Percentiles rank a stretch among this genome's conserved stretches.
Conservation (phyloP, 1,139 yeast species). For the Kurtzmaniella quercitrusa region DNA sequence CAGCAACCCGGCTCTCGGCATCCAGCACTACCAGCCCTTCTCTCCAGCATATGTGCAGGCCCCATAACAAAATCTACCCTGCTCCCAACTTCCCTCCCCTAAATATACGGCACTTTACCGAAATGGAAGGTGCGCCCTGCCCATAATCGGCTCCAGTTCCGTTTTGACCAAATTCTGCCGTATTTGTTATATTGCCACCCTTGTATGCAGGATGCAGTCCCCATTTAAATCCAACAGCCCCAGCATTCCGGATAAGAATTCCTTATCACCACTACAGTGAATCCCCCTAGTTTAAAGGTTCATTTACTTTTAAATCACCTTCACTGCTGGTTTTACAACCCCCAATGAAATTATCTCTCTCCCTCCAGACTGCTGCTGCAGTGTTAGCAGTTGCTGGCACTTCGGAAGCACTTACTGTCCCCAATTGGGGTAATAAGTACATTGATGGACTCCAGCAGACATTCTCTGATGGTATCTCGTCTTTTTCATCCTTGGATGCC, state of each 20-base stretch:
- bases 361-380: constrained; percentile 19
- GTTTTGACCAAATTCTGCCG: neutral
- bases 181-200: constrained; percentile 6
- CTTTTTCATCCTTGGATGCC: constrained; percentile 12
- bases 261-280: neutral
- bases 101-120: neutral
- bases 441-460: constrained; percentile 24
- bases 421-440: constrained; percentile 19
- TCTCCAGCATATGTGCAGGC: too few species aligned
- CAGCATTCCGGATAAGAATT: neutral
- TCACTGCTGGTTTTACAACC: constrained; percentile 2
- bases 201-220: constrained; percentile 9
- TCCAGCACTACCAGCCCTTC: too few species aligned
- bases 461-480: neutral
- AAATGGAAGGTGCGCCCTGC: neutral
- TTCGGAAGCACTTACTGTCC: constrained; percentile 28
- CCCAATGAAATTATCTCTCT: constrained; percentile 26
- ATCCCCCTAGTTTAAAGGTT: neutral
- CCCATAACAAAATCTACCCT: neutral
- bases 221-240: neutral
- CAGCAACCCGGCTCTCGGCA: neutral
- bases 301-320: neutral
- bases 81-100: too few species aligned
- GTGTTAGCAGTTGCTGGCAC: constrained; percentile 20
- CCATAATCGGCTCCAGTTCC: neutral